A percentile compares a stretch with the other conserved stretches of the same genome.
Evolutionary conservation across 352 stramenopile species (phyloP).

Genomic region (Peronospora destructor): DNA sequence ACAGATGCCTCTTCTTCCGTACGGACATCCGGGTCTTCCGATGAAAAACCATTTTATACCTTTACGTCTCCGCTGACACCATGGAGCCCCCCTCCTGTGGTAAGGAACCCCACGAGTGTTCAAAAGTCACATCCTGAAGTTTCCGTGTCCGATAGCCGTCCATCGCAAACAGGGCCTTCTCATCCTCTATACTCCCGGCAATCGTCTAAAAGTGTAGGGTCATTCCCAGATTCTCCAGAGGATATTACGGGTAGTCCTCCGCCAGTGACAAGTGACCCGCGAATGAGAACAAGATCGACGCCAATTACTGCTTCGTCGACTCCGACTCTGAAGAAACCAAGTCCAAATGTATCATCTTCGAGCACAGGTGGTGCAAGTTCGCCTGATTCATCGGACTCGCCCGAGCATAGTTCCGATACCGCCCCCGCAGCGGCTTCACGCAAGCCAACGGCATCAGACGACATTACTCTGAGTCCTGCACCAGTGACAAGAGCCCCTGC

Average conservation of each 20-base stretch:
- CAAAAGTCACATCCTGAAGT: slow-evolving; percentile 8
- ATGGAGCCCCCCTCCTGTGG: slow-evolving; percentile 22
- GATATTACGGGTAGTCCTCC: slow-evolving; percentile 19
- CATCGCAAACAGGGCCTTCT: slow-evolving; percentile 7
- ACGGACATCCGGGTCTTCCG: slow-evolving; percentile 1
- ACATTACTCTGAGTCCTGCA: slow-evolving; percentile 20
- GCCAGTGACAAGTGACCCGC: slow-evolving; percentile 22
- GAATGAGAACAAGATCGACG: slow-evolving; percentile 14
- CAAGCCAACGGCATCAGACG: slow-evolving; percentile 12
- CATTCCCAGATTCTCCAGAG: slow-evolving; percentile 3
- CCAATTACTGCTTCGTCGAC: slow-evolving; percentile 14
- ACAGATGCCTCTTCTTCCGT: too few species aligned
- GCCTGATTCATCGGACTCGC: slow-evolving; percentile 14
- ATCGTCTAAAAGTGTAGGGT: slow-evolving; percentile 9
- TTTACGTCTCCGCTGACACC: slow-evolving; percentile 7
- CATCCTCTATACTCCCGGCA: slow-evolving; percentile 5
- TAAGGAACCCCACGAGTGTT: slow-evolving; percentile 11
- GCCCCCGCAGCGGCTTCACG: slow-evolving; percentile 2
- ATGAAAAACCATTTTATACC: not conserved
- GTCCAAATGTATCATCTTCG: slow-evolving; percentile 11
- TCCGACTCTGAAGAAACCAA: slow-evolving; percentile 2
- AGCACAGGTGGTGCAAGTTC: slow-evolving; percentile 9
- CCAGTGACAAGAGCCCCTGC: slow-evolving; percentile 28
- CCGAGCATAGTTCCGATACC: slow-evolving; percentile 2
- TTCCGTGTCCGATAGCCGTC: slow-evolving; percentile 10